Evolutionary conservation across 371 early-diverging fungal genomes (phyloP).

Genomic region (Mucor plumbeus): DNA sequence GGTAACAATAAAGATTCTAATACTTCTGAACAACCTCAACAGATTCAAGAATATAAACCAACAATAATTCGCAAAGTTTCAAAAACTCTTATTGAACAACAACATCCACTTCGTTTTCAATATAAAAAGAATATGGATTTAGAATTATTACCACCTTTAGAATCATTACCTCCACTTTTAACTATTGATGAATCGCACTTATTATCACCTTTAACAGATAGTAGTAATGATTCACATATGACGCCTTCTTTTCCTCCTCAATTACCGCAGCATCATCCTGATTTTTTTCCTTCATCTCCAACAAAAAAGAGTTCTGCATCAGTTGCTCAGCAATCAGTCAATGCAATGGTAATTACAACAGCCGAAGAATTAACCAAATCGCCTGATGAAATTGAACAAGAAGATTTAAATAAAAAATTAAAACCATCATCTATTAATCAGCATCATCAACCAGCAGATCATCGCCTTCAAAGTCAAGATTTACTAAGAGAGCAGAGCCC

Average conservation of each 20-base stretch:
- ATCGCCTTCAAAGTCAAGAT: neutral
- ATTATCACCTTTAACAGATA: slow-evolving; percentile 3
- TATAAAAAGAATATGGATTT: slow-evolving; percentile 10
- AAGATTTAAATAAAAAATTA: neutral
- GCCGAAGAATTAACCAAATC: neutral
- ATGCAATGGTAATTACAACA: slow-evolving; percentile 7
- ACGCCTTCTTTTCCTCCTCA: slow-evolving; percentile 9
- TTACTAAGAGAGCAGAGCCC: neutral
- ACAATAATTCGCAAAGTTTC: slow-evolving; percentile 20
- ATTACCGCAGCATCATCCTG: slow-evolving; percentile 18
- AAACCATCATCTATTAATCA: too few relatives aligned
- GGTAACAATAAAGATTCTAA: slow-evolving; percentile 1
- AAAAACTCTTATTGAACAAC: slow-evolving; percentile 26
- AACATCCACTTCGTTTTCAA: neutral
- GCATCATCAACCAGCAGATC: slow-evolving; percentile 4
- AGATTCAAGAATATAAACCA: neutral
- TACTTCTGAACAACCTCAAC: neutral
- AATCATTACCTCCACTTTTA: slow-evolving; percentile 14
- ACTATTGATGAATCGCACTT: slow-evolving; percentile 22
- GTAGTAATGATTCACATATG: neutral
- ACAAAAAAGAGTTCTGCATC: slow-evolving; percentile 14
- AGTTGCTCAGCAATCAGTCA: slow-evolving; percentile 23
- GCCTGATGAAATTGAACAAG: slow-evolving; percentile 4
- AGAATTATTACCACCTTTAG: slow-evolving; percentile 24
- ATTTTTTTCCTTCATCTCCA: slow-evolving; percentile 8